Evolutionary conservation across 2,329 filamentous ascomycete genomes (phyloP).

Genomic region (Sarocladiaceae sp.): DNA sequence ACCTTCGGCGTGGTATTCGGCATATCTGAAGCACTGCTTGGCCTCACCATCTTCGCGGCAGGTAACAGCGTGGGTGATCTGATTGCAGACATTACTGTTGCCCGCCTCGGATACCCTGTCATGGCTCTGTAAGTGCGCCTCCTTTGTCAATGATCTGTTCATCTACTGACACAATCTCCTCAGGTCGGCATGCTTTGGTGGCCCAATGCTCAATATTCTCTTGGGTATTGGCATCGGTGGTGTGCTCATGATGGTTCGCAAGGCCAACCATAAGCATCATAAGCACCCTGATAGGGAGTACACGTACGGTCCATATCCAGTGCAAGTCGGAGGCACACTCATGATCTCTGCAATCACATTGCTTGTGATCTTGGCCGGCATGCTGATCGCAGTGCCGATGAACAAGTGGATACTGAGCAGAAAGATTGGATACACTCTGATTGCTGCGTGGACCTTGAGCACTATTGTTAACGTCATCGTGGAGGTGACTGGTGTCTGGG

Average conservation of each 20-base stretch:
- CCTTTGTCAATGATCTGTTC: not conserved
- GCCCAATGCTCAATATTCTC: constrained; percentile 95
- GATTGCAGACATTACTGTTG: constrained; percentile 91
- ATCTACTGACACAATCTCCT: not conserved
- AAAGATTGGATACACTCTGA: constrained; percentile 75
- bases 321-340: constrained; percentile 80
- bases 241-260: constrained; percentile 76
- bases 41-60: constrained; percentile 92
- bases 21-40: constrained; percentile 92
- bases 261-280: constrained; percentile 59
- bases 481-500: constrained; percentile 61
- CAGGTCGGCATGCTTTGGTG: constrained; percentile 90
- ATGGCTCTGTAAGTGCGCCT: constrained; percentile 68
- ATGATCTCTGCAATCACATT: constrained; percentile 83
- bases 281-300: constrained; percentile 64
- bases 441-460: constrained; percentile 75
- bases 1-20: constrained; percentile 85
- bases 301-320: constrained; percentile 71
- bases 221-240: constrained; percentile 91
- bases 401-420: constrained; percentile 84
- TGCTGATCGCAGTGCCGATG: constrained; percentile 77
- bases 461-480: constrained; percentile 78
- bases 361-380: constrained; percentile 70
- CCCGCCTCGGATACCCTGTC: constrained; percentile 87
- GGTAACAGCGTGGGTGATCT: constrained; percentile 94